phyloP scores from a whole-genome alignment of 768 basidiomycete species.

The Hortiboletus flavorubellus region DNA sequence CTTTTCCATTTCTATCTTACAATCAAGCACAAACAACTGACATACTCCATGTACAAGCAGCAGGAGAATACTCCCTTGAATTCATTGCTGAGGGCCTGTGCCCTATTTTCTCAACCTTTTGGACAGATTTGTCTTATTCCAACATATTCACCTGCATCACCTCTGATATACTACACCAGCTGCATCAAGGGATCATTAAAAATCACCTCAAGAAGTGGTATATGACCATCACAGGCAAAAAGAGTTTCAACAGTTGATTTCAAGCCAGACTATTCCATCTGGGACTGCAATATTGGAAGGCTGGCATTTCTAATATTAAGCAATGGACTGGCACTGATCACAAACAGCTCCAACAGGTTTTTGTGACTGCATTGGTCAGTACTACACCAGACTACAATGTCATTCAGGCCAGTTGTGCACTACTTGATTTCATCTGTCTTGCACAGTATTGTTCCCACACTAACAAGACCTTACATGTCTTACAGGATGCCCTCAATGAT shows the following conservation, averaged over 20 bases:
- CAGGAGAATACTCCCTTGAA: background rate
- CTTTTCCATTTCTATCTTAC: background rate
- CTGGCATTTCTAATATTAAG: background rate
- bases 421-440: background rate
- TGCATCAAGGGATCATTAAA: background rate
- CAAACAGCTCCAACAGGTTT: background rate
- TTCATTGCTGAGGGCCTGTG: background rate
- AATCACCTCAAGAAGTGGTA: constrained; percentile 1
- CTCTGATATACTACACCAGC: background rate
- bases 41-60: background rate
- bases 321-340: background rate
- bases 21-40: background rate
- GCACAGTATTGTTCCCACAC: background rate
- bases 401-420: background rate
- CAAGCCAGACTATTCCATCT: background rate
- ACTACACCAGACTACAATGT: background rate
- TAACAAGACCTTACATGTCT: background rate
- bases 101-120: background rate
- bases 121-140: background rate
- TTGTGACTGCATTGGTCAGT: background rate
- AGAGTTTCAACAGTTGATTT: background rate
- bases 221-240: background rate
- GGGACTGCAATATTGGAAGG: background rate
- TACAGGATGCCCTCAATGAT: background rate
- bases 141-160: background rate